These are phyloP conservation scores for Magnolia sinica DNA, from an alignment of 164 flowering plant genomes.

Conservation along the genomic window DNA sequence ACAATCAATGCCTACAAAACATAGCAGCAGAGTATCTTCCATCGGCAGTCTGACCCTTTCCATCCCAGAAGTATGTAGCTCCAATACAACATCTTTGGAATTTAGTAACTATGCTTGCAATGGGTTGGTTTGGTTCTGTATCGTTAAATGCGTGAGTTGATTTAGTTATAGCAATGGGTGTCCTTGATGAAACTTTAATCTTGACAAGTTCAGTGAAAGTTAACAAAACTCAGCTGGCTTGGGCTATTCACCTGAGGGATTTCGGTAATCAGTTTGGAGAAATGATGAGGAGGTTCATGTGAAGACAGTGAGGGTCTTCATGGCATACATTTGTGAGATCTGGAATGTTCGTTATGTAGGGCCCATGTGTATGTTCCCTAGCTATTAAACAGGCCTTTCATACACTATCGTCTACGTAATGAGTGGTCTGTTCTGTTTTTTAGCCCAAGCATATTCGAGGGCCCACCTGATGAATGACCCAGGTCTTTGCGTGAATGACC, in stretches of 20 bases:
- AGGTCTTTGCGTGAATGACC: no score
- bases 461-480: no score
- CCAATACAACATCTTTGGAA: not conserved
- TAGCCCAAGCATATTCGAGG: no score
- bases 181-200: not conserved
- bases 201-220: not conserved
- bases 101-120: not conserved
- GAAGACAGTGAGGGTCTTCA: not conserved
- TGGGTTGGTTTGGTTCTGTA: not conserved
- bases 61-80: conserved; percentile 64
- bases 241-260: not conserved
- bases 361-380: not conserved
- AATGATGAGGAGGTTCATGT: not conserved
- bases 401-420: not conserved
- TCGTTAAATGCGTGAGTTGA: not conserved
- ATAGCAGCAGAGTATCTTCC: conserved; percentile 50
- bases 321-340: not conserved
- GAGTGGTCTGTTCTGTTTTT: not conserved
- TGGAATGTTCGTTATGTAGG: not conserved
- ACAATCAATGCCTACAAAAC: conserved; percentile 73
- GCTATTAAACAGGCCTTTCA: not conserved
- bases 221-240: not conserved
- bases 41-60: conserved; percentile 62
- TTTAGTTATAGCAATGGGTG: not conserved
- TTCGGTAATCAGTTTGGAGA: not conserved